Evolutionary conservation across 1,284 basidiomycete genomes (phyloP), one percentile per base, ranked within the genome.

Genomic region (Bondarzewia mesenterica): DNA sequence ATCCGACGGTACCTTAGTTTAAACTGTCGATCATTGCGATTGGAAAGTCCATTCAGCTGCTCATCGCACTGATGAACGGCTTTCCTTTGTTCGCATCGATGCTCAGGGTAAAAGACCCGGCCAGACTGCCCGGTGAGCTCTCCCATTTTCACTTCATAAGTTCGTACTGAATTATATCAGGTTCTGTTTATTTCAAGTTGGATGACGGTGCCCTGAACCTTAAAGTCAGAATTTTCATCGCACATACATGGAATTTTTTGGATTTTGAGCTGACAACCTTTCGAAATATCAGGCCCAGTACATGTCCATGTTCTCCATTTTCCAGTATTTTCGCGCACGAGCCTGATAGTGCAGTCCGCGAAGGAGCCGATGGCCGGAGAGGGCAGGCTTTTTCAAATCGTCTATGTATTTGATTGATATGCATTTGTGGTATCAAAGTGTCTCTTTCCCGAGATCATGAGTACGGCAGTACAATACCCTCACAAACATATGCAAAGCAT

Each of bases 51-150:
- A 66, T 91, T 29, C 81, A 86, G 54, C 80, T 78, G 1, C 64
- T 76, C 1, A 67, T 92, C 15, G 82, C 80, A 0, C 80, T 90
- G 52, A 77, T 97, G 69, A 94, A 96, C 55, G 83, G 91, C 51
- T 93, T 96, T 57, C 93, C 94, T 1, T 68, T 97, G 7, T 98
- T 97, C 64, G 86, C 85, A 0, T 64, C 96, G 22, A 82, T 95
- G 74, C 65, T 97, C 21, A 74, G 89, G n/a, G 54, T 83, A 25
- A 96, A 97, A 64, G 92, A 95, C 62, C 83, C 90, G 3, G 76
- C 76, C 57, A 74, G 94, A 32, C 60, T 96, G 15, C 91, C 93
- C 50, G 88, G 91, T 87, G 39, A 7, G 60, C 44, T 10, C 10
- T 32, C n/a, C n/a, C n/a, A n/a, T n/a, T n/a, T n/a, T n/a, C n/a